A percentile compares a stretch with the other conserved stretches of the same genome.
phyloP scores from a whole-genome alignment of 495 filamentous ascomycete species.

The Xylaria acuta region DNA sequence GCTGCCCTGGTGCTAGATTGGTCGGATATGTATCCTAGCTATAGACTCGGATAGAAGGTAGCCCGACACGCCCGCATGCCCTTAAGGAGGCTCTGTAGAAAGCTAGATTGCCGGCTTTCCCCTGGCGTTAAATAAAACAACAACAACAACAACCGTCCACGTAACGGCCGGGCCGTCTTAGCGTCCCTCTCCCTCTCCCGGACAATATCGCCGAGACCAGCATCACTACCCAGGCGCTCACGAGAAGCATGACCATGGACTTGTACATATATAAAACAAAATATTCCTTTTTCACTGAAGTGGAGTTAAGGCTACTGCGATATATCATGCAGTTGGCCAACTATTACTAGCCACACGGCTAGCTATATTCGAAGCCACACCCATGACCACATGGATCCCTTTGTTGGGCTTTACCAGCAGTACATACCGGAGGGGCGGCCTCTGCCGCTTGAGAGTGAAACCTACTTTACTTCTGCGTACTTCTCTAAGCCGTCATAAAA shows the following conservation, averaged over 20 bases:
- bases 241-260: not conserved
- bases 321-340: not conserved
- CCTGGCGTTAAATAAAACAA: too few relatives aligned
- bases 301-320: not conserved
- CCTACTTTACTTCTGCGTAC: not conserved
- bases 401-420: not conserved
- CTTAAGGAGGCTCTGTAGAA: too few relatives aligned
- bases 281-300: not conserved
- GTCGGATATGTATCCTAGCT: too few relatives aligned
- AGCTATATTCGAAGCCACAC: not conserved
- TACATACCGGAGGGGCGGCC: not conserved
- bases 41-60: too few relatives aligned
- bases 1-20: too few relatives aligned
- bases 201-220: too few relatives aligned
- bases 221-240: not conserved
- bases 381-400: not conserved
- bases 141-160: too few relatives aligned
- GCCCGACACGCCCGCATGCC: too few relatives aligned
- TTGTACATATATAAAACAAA: not conserved
- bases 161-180: not conserved
- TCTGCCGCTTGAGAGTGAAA: not conserved
- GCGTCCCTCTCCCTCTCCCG: not conserved
- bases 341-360: not conserved
- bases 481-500: constrained; percentile 55
- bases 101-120: too few relatives aligned